Evolutionary conservation across 345 rosid genomes (phyloP).

Genomic region (Citrus maxima): DNA sequence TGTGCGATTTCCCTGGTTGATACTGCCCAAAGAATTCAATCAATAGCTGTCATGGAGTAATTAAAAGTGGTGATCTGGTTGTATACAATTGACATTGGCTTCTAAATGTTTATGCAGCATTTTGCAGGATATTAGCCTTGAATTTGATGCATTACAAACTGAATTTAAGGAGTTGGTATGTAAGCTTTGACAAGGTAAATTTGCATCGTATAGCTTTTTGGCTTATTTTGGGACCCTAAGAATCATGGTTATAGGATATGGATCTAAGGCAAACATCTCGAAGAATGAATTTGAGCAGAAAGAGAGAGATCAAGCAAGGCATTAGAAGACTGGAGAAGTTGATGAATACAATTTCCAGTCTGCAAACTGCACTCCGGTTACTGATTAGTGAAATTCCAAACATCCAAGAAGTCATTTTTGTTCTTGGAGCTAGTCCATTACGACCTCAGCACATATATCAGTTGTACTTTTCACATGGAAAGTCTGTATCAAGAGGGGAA

Average conservation of each 20-base stretch:
- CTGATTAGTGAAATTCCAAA: slow-evolving; percentile 42
- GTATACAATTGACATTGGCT: neutral
- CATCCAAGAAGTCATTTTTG: slow-evolving; percentile 50
- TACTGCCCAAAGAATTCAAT: neutral
- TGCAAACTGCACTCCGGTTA: slow-evolving; percentile 50
- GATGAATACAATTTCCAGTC: slow-evolving; percentile 45
- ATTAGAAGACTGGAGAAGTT: slow-evolving; percentile 68
- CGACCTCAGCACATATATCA: slow-evolving; percentile 75
- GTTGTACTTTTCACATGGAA: slow-evolving; percentile 43
- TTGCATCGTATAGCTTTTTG: slow-evolving; percentile 1
- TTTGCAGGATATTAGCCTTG: slow-evolving; percentile 69
- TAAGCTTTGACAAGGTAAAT: slow-evolving; percentile 14
- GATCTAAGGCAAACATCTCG: slow-evolving; percentile 38
- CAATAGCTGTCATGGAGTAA: neutral
- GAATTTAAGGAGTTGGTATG: slow-evolving; percentile 71
- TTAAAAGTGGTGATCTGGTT: neutral
- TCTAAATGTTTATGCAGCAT: slow-evolving; percentile 36
- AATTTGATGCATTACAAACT: slow-evolving; percentile 44
- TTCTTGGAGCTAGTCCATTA: slow-evolving; percentile 69
- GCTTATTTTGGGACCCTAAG: slow-evolving; percentile 23
- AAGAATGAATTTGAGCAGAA: slow-evolving; percentile 48
- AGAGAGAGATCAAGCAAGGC: slow-evolving; percentile 66
- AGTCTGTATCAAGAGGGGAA: slow-evolving; percentile 19
- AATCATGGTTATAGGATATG: slow-evolving; percentile 46
- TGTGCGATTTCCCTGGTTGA: neutral